phyloP scores from a whole-genome alignment of 2,329 filamentous ascomycete species.

The Fusarium decemcellulare region DNA sequence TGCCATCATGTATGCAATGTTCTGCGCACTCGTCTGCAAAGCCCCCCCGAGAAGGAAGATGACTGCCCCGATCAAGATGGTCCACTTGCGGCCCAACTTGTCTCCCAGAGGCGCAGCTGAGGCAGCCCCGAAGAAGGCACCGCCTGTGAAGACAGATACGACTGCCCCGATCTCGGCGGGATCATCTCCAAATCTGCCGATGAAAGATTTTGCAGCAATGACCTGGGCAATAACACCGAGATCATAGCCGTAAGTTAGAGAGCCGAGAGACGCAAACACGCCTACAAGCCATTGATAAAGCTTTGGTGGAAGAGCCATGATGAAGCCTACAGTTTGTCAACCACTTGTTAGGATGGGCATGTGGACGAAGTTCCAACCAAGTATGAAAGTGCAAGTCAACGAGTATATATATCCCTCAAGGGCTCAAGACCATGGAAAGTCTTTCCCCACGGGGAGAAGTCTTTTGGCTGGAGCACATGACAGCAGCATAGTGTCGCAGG shows the following conservation, averaged over 20 bases:
- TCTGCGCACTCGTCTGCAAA: slow-evolving; percentile 78
- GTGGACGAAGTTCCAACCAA: no score
- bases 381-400: no score
- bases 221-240: slow-evolving; percentile 33
- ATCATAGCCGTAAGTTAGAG: slow-evolving; percentile 31
- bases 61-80: slow-evolving; percentile 78
- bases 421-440: no score
- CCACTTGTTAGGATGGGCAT: no score
- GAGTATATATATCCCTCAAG: no score
- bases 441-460: no score
- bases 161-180: slow-evolving; percentile 33
- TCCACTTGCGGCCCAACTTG: slow-evolving; percentile 75
- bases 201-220: slow-evolving; percentile 25
- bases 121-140: slow-evolving; percentile 78
- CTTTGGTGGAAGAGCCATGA: background rate
- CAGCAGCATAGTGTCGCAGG: no score
- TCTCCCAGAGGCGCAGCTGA: slow-evolving; percentile 76
- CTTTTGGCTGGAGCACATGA: no score
- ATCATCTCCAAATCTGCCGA: slow-evolving; percentile 24
- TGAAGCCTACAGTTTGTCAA: background rate
- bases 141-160: slow-evolving; percentile 82
- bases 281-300: background rate
- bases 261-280: slow-evolving; percentile 30
- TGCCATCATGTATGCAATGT: slow-evolving; percentile 73
- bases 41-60: slow-evolving; percentile 81